These are phyloP conservation scores for Salix arbutifolia DNA, from an alignment of 345 rosid genomes.

Conservation along the genomic window DNA sequence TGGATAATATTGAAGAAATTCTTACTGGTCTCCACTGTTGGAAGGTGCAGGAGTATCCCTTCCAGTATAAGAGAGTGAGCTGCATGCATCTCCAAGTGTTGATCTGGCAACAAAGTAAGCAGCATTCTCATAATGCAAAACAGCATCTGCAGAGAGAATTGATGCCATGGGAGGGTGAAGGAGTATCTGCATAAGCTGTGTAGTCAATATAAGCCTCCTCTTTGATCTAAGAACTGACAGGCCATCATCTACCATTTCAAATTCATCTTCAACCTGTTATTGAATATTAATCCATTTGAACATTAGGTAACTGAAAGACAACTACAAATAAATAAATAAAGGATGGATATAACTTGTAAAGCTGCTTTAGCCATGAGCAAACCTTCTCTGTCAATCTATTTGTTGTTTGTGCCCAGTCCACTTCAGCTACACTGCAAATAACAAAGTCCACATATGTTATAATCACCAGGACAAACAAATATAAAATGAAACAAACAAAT, in stretches of 20 bases:
- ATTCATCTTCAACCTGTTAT: constrained; percentile 58
- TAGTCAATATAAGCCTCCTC: constrained; percentile 72
- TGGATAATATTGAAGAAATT: constrained; percentile 6
- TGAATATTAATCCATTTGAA: constrained; percentile 15
- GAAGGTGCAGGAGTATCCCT: constrained; percentile 27
- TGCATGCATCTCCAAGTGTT: constrained; percentile 73
- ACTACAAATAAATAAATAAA: neutral
- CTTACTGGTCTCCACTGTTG: constrained; percentile 54
- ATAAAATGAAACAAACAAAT: neutral
- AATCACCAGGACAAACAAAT: neutral
- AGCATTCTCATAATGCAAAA: constrained; percentile 47
- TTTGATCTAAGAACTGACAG: constrained; percentile 45
- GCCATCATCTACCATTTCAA: constrained; percentile 48
- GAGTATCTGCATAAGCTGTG: constrained; percentile 78
- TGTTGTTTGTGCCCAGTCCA: constrained; percentile 60
- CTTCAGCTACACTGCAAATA: constrained; percentile 60
- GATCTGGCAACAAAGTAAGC: constrained; percentile 47
- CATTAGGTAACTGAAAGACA: constrained; percentile 3
- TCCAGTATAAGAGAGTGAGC: constrained; percentile 28
- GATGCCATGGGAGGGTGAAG: constrained; percentile 50
- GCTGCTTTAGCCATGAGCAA: constrained; percentile 16
- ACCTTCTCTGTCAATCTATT: constrained; percentile 76
- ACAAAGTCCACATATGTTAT: constrained; percentile 3
- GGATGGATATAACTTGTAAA: neutral
- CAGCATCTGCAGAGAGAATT: constrained; percentile 49